phyloP scores from a whole-genome alignment of 2,329 filamentous ascomycete species.

The Paecilomyces niveus region DNA sequence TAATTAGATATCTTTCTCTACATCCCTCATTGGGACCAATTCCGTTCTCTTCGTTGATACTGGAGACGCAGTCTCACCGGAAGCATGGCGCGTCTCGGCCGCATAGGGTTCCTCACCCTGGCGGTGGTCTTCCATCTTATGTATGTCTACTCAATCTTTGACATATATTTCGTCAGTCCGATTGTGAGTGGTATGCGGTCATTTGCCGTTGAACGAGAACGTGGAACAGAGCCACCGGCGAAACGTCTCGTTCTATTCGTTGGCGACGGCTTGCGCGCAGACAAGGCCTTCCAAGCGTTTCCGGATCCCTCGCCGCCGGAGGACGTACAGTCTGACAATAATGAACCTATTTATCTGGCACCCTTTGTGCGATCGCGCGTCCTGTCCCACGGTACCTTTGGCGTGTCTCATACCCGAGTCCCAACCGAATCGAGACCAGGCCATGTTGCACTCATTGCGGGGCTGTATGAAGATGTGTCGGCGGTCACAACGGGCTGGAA shows the following conservation, averaged over 20 bases:
- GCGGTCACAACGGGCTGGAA: slow-evolving; percentile 98
- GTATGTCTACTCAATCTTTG: slow-evolving; percentile 94
- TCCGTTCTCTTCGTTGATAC: slow-evolving; percentile 13
- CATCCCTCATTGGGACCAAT: slow-evolving; percentile 9
- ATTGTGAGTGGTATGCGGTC: slow-evolving; percentile 93
- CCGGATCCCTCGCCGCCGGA: slow-evolving; percentile 68
- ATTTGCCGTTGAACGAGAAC: slow-evolving; percentile 60
- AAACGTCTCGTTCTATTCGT: slow-evolving; percentile 90
- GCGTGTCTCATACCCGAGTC: slow-evolving; percentile 92
- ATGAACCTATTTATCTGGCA: slow-evolving; percentile 66
- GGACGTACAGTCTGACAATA: slow-evolving; percentile 14
- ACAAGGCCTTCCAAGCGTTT: slow-evolving; percentile 94
- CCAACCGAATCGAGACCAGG: slow-evolving; percentile 94
- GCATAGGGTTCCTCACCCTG: slow-evolving; percentile 77
- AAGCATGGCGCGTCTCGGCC: slow-evolving; percentile 50
- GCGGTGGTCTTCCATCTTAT: slow-evolving; percentile 88
- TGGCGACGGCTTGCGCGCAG: slow-evolving; percentile 92
- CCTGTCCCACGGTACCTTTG: slow-evolving; percentile 86
- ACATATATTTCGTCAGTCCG: slow-evolving; percentile 97
- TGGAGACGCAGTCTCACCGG: not conserved
- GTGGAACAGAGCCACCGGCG: slow-evolving; percentile 63
- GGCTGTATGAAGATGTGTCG: slow-evolving; percentile 95
- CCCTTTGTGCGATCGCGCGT: slow-evolving; percentile 87
- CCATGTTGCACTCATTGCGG: slow-evolving; percentile 93
- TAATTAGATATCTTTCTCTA: not conserved